A percentile compares a stretch with the other conserved stretches of the same genome.
phyloP scores from a whole-genome alignment of 805 yeast species.

The Saccharomycopsis javanensis region DNA sequence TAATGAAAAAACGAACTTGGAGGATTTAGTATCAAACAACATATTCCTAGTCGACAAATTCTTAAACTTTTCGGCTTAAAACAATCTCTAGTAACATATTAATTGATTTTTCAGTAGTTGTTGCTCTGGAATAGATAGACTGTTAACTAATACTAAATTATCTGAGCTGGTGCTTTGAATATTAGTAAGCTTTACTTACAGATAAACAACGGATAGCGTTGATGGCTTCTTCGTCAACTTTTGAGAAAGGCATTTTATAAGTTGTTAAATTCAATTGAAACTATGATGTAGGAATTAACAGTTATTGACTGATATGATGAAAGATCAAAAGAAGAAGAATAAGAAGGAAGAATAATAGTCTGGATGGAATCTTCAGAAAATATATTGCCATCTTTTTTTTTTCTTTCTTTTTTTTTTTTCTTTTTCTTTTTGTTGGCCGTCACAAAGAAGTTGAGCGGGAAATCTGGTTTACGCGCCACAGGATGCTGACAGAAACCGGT shows the following conservation, averaged over 20 bases:
- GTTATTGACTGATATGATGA: neutral
- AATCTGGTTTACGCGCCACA: neutral
- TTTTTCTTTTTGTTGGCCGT: neutral
- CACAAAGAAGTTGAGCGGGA: neutral
- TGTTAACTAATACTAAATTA: no score
- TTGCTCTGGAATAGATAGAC: neutral
- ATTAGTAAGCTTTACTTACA: slow-evolving; percentile 31
- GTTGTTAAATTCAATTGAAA: neutral
- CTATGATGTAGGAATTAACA: neutral
- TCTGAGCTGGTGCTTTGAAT: slow-evolving; percentile 20
- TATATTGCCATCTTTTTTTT: neutral
- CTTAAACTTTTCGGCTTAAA: no score
- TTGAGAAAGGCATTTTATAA: slow-evolving; percentile 24
- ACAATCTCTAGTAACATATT: no score
- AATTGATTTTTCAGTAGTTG: neutral
- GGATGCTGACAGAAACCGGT: no score
- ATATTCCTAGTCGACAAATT: no score
- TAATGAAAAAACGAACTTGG: neutral
- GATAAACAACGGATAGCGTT: slow-evolving; percentile 84
- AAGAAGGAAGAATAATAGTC: neutral
- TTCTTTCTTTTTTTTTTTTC: neutral
- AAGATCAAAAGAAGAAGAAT: neutral
- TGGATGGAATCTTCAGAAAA: neutral
- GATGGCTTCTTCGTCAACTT: slow-evolving; percentile 66
- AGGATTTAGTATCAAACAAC: neutral